Base-by-base conservation (phyloP, 2,329 filamentous ascomycete species). In the Alternaria dauci region DNA sequence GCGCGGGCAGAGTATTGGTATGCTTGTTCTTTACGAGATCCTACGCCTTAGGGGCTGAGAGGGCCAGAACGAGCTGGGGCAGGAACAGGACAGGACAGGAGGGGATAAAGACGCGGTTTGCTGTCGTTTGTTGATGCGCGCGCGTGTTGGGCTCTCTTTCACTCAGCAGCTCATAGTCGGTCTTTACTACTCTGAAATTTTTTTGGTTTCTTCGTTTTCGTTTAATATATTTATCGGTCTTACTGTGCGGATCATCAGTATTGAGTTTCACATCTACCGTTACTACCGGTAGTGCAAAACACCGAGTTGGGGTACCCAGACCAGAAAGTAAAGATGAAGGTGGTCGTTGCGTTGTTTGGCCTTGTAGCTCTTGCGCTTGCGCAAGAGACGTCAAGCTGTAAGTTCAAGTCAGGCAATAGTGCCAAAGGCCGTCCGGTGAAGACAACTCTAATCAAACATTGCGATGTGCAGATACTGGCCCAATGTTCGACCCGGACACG, bases 401-500 rank as follows among this genome's bases (percentile, higher is more conserved):
- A 57, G 58, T 59, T 50, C 50, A 8, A 42, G 51, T 36, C 14
- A 20, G 11, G 28, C 23, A 25, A 38, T 38, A 38, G 34, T 38
- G 12, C 14, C n/a, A 6, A 16, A 14, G 25, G 42, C 11, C 14
- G 16, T 36, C 23, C 23, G 9, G 34, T 42, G 20, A n/a, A 54
- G 28, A 32, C 52, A 52, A 50, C 32, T 30, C 50, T 52, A 41
- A 55, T 26, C 41, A 38, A 36, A 30, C n/a, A 18, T 28, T 20
- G 39, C 48, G 34, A n/a, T 8, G n/a, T 55, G 48, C 34, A 72
- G 70, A 67, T 41, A 65, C 61, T 18, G 66, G 64, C 38, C 67
- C 70, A 2, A 34, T 59, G 25, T 69, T 70, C 58, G 55, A 72
- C 42, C 68, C 62, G 14, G 58, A 65, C 16, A 68, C 66, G 3